Evolutionary conservation across 73 alveolate genomes (phyloP).

Genomic region (Tetrahymena thermophila): DNA sequence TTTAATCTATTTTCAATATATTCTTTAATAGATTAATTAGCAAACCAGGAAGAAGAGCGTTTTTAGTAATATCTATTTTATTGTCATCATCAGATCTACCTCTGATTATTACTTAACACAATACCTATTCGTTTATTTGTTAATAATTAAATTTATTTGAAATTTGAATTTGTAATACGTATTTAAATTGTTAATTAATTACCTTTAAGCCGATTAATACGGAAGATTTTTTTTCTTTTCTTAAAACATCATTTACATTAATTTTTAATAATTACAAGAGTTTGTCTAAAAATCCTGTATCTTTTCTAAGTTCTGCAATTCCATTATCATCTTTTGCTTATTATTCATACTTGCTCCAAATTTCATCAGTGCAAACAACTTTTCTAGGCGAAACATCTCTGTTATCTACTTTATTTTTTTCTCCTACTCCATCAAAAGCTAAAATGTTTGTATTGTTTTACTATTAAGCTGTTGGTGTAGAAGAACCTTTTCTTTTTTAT

Average conservation of each 20-base stretch:
- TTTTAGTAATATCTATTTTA: conserved; percentile 83
- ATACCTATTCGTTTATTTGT: neutral
- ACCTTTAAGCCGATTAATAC: conserved; percentile 65
- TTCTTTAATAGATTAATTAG: conserved; percentile 44
- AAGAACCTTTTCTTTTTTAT: conserved; percentile 16
- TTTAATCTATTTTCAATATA: conserved; percentile 42
- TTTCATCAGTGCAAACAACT: conserved; percentile 66
- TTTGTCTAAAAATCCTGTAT: conserved; percentile 78
- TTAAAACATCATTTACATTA: conserved; percentile 66
- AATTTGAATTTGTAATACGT: too few relatives aligned
- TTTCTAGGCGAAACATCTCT: conserved; percentile 52
- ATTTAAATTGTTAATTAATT: too few relatives aligned
- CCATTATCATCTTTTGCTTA: conserved; percentile 84
- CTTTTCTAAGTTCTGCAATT: conserved; percentile 88
- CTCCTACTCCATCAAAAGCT: conserved; percentile 16
- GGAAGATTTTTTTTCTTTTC: conserved; percentile 67
- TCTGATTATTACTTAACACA: conserved; percentile 69
- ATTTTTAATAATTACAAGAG: conserved; percentile 55
- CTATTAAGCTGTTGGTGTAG: conserved; percentile 25
- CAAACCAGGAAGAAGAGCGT: conserved; percentile 60
- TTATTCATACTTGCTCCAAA: conserved; percentile 73
- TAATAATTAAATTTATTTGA: too few relatives aligned
- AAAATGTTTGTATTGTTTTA: conserved; percentile 34
- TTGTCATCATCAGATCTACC: conserved; percentile 80
- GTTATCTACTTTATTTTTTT: conserved; percentile 11